A percentile compares a stretch with the other conserved stretches of the same genome.
Conservation (phyloP, 108 stramenopile genomes). For the Chaetoceros tenuissimus region DNA sequence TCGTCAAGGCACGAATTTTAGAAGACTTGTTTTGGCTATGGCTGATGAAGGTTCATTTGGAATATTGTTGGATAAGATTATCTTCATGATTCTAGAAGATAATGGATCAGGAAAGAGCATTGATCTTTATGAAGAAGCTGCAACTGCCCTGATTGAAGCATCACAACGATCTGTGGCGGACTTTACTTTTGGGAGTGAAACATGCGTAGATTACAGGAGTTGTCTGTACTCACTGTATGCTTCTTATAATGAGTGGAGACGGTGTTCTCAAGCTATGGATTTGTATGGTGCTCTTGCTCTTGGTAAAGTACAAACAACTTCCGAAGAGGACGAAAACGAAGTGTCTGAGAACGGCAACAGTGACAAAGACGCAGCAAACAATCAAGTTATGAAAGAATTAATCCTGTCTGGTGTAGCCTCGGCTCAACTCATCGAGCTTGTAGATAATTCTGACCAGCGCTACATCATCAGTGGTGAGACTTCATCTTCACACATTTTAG, state of each 20-base stretch:
- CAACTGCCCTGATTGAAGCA: slow-evolving; percentile 36
- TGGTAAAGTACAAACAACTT: slow-evolving; percentile 11
- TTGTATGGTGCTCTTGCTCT: slow-evolving; percentile 37
- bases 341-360: slow-evolving; percentile 4
- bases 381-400: slow-evolving; percentile 40
- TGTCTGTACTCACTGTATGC: slow-evolving; percentile 69
- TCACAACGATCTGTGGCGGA: neutral
- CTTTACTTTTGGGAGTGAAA: neutral
- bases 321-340: slow-evolving; percentile 4
- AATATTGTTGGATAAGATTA: slow-evolving; percentile 45
- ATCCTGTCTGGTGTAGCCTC: slow-evolving; percentile 46
- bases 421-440: slow-evolving; percentile 38
- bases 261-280: slow-evolving; percentile 69
- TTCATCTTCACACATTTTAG: slow-evolving; percentile 11
- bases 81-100: slow-evolving; percentile 21
- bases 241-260: slow-evolving; percentile 66
- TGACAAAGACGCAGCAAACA: slow-evolving; percentile 27
- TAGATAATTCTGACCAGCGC: slow-evolving; percentile 19
- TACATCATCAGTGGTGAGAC: slow-evolving; percentile 32
- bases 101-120: slow-evolving; percentile 8
- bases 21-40: slow-evolving; percentile 64
- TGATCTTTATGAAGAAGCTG: slow-evolving; percentile 66
- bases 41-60: slow-evolving; percentile 57
- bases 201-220: slow-evolving; percentile 55
- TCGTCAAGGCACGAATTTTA: slow-evolving; percentile 25